A percentile compares a stretch with the other conserved stretches of the same genome.
These are phyloP conservation scores for Saitozyma sp. DNA, from an alignment of 768 basidiomycete species.

Conservation along the genomic window DNA sequence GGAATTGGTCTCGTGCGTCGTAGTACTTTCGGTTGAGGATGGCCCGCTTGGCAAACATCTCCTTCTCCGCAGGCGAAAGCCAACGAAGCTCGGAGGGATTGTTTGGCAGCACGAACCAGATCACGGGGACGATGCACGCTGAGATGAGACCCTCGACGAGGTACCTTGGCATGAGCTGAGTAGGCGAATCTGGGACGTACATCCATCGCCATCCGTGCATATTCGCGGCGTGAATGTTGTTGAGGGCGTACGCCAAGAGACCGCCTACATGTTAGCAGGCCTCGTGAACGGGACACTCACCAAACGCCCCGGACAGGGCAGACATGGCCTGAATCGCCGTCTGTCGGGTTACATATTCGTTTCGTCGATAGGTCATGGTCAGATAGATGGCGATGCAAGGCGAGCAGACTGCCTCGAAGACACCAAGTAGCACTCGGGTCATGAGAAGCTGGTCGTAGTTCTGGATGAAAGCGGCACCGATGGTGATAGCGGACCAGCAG, in stretches of 20 bases:
- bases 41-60: neutral
- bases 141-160: slow-evolving; percentile 1
- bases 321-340: slow-evolving; percentile 82
- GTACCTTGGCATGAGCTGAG: neutral
- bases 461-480: slow-evolving; percentile 20
- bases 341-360: slow-evolving; percentile 18
- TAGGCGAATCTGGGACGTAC: neutral
- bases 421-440: slow-evolving; percentile 19
- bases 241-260: no score
- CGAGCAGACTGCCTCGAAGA: slow-evolving; percentile 23
- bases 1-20: slow-evolving; percentile 11
- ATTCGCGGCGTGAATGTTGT: no score
- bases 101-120: slow-evolving; percentile 4
- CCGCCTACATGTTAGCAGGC: no score
- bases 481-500: slow-evolving; percentile 16
- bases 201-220: no score
- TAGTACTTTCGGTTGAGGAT: slow-evolving; percentile 9
- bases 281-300: no score
- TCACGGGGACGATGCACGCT: neutral
- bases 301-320: slow-evolving; percentile 53
- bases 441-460: slow-evolving; percentile 22
- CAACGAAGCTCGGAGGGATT: neutral
- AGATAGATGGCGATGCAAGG: slow-evolving; percentile 22
- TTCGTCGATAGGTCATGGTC: slow-evolving; percentile 23
- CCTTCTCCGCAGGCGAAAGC: neutral